phyloP scores from a whole-genome alignment of 148 eudicot species.

The Cornus controversa region DNA sequence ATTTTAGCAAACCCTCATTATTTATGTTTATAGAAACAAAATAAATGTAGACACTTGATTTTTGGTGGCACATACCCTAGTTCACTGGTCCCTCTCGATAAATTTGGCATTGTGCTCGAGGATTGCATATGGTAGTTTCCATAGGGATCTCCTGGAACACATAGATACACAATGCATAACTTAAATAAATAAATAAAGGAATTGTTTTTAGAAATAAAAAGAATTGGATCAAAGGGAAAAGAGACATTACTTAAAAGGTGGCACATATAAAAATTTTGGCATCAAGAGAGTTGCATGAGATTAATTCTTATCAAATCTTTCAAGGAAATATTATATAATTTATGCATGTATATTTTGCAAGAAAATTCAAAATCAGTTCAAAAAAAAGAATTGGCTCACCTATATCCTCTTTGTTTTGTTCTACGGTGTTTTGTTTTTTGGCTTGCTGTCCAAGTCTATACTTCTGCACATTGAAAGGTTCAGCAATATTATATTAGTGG shows the following conservation, averaged over 20 bases:
- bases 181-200: not conserved
- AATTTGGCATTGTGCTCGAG: conserved; percentile 21
- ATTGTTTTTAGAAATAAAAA: not conserved
- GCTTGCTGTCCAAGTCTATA: conserved; percentile 62
- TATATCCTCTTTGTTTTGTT: conserved; percentile 34
- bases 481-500: not conserved
- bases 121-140: conserved; percentile 30
- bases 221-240: not conserved
- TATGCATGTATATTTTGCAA: not conserved
- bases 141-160: conserved; percentile 30
- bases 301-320: no score
- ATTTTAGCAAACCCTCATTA: no score
- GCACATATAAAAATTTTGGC: no score
- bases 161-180: not conserved
- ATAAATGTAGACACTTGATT: not conserved
- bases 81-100: conserved; percentile 32
- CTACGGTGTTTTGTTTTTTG: conserved; percentile 34
- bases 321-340: no score
- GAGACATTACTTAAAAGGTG: no score
- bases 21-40: not conserved
- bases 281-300: no score
- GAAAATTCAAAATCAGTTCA: no score
- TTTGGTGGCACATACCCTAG: conserved; percentile 27
- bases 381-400: conserved; percentile 21
- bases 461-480: conserved; percentile 30